Conservation (phyloP, 2,329 filamentous ascomycete genomes). For the Lojkania enalia region DNA sequence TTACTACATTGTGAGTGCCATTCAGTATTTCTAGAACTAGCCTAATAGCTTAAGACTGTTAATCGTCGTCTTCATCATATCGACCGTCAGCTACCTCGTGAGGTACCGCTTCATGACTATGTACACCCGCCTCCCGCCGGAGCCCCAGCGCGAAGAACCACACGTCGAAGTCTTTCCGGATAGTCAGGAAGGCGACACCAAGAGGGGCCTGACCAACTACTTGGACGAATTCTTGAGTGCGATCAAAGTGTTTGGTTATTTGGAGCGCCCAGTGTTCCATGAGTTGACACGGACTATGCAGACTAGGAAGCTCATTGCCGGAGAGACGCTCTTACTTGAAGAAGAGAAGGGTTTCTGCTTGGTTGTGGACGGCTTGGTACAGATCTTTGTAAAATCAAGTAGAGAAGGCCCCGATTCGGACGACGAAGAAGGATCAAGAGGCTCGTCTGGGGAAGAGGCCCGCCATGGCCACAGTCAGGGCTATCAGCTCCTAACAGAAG, state of each 20-base stretch:
- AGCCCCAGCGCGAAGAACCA: conserved; percentile 93
- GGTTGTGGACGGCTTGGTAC: conserved; percentile 92
- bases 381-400: conserved; percentile 96
- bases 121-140: conserved; percentile 90
- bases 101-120: conserved; percentile 96
- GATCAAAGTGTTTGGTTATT: conserved; percentile 97
- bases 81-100: conserved; percentile 90
- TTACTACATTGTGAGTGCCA: conserved; percentile 78
- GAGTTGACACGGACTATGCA: conserved; percentile 98
- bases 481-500: conserved; percentile 94
- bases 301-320: conserved; percentile 91
- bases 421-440: conserved; percentile 48
- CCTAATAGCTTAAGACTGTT: conserved; percentile 50
- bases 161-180: conserved; percentile 95
- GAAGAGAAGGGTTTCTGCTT: conserved; percentile 98
- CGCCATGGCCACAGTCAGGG: conserved; percentile 70
- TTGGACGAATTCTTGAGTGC: conserved; percentile 97
- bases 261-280: conserved; percentile 95
- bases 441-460: conserved; percentile 62
- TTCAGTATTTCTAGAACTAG: conserved; percentile 11
- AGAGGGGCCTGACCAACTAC: conserved; percentile 92
- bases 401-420: conserved; percentile 51
- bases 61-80: conserved; percentile 74
- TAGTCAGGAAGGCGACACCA: conserved; percentile 83
- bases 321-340: conserved; percentile 91